phyloP scores from a whole-genome alignment of 305 asterid genomes.

The Solanum hybrid region DNA sequence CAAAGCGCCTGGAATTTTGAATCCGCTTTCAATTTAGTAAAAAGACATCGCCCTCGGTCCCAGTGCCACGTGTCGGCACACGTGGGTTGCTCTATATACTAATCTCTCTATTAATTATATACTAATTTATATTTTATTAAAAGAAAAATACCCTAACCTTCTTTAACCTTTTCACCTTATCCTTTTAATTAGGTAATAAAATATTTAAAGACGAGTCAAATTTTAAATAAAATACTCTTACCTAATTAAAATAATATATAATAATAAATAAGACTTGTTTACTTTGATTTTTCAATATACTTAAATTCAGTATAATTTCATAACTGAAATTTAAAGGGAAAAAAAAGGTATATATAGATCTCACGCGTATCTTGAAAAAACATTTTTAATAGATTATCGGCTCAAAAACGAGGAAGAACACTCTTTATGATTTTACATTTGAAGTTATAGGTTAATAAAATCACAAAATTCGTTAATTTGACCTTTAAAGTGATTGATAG shows the following conservation, averaged over 20 bases:
- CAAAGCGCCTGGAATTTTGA: neutral
- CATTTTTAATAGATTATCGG: neutral
- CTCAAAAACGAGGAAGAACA: neutral
- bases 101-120: neutral
- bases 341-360: neutral
- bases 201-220: neutral
- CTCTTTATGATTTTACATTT: neutral
- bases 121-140: neutral
- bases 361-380: neutral
- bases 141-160: neutral
- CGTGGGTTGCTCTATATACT: neutral
- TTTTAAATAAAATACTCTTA: neutral
- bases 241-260: neutral
- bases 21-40: neutral
- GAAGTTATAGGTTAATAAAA: neutral
- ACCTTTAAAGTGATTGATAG: neutral
- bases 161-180: neutral
- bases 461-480: neutral
- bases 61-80: neutral
- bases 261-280: neutral
- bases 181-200: neutral
- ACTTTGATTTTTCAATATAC: neutral
- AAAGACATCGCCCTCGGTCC: neutral
- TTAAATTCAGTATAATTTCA: neutral
- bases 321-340: neutral